These are phyloP conservation scores for Ceratocystis cubensis DNA, from an alignment of 2,329 filamentous ascomycete species.

Conservation along the genomic window DNA sequence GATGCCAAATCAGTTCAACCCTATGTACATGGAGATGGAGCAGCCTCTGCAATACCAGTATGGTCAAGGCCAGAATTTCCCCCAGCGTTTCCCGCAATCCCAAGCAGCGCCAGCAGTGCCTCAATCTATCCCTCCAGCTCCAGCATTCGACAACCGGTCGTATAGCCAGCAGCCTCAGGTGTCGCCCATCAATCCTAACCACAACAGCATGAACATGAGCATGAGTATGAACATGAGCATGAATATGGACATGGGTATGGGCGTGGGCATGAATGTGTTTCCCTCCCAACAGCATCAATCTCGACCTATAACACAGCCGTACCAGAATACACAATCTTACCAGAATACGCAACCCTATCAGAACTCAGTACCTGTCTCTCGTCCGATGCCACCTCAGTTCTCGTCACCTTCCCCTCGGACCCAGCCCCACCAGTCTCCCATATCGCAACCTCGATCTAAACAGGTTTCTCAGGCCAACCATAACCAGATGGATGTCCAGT, in stretches of 20 bases:
- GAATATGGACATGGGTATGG: slow-evolving; percentile 13
- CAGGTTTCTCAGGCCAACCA: slow-evolving; percentile 19
- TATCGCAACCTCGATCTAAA: slow-evolving; percentile 14
- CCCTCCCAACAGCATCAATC: slow-evolving; percentile 17
- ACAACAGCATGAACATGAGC: slow-evolving; percentile 27
- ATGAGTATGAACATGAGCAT: slow-evolving; percentile 25
- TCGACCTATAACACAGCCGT: neutral
- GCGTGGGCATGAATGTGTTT: slow-evolving; percentile 12
- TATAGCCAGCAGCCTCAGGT: slow-evolving; percentile 29
- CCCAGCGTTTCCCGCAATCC: slow-evolving; percentile 8
- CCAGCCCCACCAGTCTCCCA: slow-evolving; percentile 18
- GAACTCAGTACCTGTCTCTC: slow-evolving; percentile 9
- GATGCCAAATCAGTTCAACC: slow-evolving; percentile 21
- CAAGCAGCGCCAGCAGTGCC: slow-evolving; percentile 5
- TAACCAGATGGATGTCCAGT: slow-evolving; percentile 22
- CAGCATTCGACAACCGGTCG: slow-evolving; percentile 25
- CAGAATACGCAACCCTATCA: slow-evolving; percentile 11
- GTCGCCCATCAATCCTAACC: slow-evolving; percentile 14
- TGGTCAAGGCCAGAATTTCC: slow-evolving; percentile 12
- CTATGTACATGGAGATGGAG: slow-evolving; percentile 15
- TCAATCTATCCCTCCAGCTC: neutral
- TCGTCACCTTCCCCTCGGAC: slow-evolving; percentile 23
- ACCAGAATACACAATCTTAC: neutral
- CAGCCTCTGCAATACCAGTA: slow-evolving; percentile 14
- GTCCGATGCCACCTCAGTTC: slow-evolving; percentile 22